Evolutionary conservation across 768 basidiomycete genomes (phyloP).

Genomic region (Amanita phalloides): DNA sequence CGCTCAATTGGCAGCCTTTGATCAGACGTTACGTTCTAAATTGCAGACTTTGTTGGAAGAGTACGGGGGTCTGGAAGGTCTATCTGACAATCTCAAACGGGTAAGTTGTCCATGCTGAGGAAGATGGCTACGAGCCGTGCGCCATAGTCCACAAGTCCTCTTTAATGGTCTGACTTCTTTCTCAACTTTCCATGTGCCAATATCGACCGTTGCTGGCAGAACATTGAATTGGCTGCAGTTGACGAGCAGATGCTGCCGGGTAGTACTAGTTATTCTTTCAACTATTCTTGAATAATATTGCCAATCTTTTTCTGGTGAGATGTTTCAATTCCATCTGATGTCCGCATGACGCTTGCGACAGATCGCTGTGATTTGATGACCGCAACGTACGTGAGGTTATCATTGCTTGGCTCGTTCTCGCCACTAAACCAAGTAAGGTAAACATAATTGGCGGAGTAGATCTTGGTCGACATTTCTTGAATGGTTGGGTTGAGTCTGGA

Average conservation of each 20-base stretch:
- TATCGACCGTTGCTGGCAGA: constrained; percentile 34
- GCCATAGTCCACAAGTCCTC: constrained; percentile 24
- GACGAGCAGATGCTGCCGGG: constrained; percentile 21
- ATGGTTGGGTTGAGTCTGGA: background rate
- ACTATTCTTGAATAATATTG: constrained; percentile 21
- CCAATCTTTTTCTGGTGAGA: constrained; percentile 32
- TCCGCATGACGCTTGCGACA: constrained; percentile 6
- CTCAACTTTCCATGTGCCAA: constrained; percentile 37
- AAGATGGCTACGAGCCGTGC: background rate
- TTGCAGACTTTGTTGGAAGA: constrained; percentile 28
- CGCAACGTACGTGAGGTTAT: constrained; percentile 12
- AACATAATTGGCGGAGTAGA: constrained; percentile 4
- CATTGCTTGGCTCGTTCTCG: background rate
- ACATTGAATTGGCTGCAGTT: constrained; percentile 19
- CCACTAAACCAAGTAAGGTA: constrained; percentile 4
- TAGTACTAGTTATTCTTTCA: constrained; percentile 14
- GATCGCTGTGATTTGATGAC: constrained; percentile 16
- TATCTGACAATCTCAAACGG: constrained; percentile 19
- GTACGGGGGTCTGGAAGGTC: constrained; percentile 32
- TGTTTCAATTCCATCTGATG: background rate
- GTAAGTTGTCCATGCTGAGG: constrained; percentile 12
- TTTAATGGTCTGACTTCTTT: constrained; percentile 36
- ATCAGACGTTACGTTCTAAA: constrained; percentile 10
- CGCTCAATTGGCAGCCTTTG: background rate
- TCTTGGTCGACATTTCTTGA: no score